phyloP scores from a whole-genome alignment of 208 protist species.

The Leishmania arabica region DNA sequence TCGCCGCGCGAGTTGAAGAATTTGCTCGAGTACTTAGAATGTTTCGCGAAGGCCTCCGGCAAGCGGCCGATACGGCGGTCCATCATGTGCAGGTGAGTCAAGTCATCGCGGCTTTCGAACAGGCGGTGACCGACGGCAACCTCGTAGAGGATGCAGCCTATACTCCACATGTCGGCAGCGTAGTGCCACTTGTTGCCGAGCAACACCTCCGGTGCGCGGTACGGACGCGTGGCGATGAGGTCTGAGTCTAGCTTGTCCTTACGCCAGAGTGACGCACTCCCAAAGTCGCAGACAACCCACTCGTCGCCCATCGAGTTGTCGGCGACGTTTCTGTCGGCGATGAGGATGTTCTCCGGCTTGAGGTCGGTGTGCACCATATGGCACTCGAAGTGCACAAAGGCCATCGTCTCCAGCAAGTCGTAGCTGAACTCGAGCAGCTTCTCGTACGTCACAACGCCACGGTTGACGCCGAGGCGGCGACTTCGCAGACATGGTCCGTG shows the following conservation, averaged over 20 bases:
- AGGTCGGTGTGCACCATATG: constrained; percentile 96
- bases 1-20: constrained; percentile 62
- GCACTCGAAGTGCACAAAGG: constrained; percentile 82
- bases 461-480: constrained; percentile 62
- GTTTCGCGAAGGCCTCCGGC: constrained; percentile 48
- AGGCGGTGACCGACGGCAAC: constrained; percentile 89
- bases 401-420: constrained; percentile 78
- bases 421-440: constrained; percentile 61
- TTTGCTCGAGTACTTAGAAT: constrained; percentile 46
- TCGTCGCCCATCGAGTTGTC: constrained; percentile 50
- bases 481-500: constrained; percentile 74
- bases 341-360: constrained; percentile 97
- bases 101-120: constrained; percentile 90
- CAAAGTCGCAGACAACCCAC: constrained; percentile 91
- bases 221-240: constrained; percentile 90
- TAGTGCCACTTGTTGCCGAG: constrained; percentile 88
- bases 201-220: constrained; percentile 92
- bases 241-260: constrained; percentile 73
- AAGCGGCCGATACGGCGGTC: constrained; percentile 61
- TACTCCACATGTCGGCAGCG: constrained; percentile 94
- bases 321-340: constrained; percentile 57
- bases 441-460: constrained; percentile 57
- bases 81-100: constrained; percentile 85
- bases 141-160: constrained; percentile 94
- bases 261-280: constrained; percentile 79